These are phyloP conservation scores for Erythrobasidium yunnanense DNA, from an alignment of 768 basidiomycete species.

Conservation along the genomic window DNA sequence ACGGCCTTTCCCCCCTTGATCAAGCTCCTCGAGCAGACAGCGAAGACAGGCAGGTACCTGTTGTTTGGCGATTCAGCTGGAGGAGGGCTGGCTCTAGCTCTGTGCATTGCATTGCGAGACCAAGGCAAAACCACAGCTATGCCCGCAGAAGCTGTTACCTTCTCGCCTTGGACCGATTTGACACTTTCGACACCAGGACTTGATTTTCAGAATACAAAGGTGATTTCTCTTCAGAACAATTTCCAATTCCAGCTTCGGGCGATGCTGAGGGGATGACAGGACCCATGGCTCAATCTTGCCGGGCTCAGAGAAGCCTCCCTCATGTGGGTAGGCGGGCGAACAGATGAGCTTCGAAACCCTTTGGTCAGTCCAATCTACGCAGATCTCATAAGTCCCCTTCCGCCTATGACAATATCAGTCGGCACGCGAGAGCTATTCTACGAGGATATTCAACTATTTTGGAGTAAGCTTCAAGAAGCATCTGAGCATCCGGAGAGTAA, in stretches of 20 bases:
- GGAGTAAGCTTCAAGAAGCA: not conserved
- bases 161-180: conserved; percentile 4
- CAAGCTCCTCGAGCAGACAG: not conserved
- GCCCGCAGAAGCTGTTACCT: not conserved
- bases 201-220: not conserved
- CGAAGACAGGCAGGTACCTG: not conserved
- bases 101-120: not conserved
- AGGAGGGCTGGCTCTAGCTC: not conserved
- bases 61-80: conserved; percentile 11
- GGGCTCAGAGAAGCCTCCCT: conserved; percentile 1
- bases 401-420: conserved; percentile 3
- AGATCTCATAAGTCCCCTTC: not conserved
- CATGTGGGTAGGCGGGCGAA: conserved; percentile 1
- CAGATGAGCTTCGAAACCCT: not conserved
- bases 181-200: not conserved
- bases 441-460: not conserved
- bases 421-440: conserved; percentile 4
- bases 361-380: conserved; percentile 4
- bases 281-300: conserved; percentile 6
- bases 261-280: not conserved
- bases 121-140: not conserved
- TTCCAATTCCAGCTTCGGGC: not conserved
- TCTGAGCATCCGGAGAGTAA: not conserved
- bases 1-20: not conserved
- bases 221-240: not conserved